Evolutionary conservation across 148 eudicot genomes (phyloP), one percentile per base, ranked within the genome.

Genomic region (Euryodendron excelsum): DNA sequence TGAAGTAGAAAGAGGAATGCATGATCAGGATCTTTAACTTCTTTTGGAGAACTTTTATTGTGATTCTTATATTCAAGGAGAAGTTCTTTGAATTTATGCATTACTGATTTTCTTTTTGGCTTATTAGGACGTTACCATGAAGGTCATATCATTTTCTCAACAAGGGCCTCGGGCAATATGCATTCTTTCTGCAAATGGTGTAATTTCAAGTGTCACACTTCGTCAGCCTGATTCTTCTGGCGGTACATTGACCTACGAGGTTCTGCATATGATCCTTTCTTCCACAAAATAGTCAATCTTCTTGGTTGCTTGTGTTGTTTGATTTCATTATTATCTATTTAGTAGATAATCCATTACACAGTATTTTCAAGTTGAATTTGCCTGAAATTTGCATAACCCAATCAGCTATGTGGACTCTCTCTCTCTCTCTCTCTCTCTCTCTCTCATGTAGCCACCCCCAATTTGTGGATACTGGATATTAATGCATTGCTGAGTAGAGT

Each of bases 181-280:
- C 86, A 89, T 96, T 77, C 89, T 96, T 56, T 96, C 99, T 56
- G 99, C 99, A 70, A 93, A 81, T 75, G 99, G 99, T 56, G 86
- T 87, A 45, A 87, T 96, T 89, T 93, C 97, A 39, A 96, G 96
- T 75, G 99, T 96, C 73, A 93, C 99, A 52, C 97, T 96, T 73
- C 97, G 96, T 21, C 99, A 96, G 77, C 92, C 99, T 53, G 94
- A 91, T 86, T 89, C 98, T 58, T 96, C 99, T 39, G 99, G 99
- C 73, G 99, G 99, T 72, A 96, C 98, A 75, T 83, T 96, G 89
- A 96, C 99, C 66, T 96, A 93, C 76, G 99, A 96, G 99, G 99
- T 96, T 75, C 77, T 66, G 69, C 58, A 74, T 34, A 60, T 65
- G 30, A 61, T 50, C 23, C 56, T 67, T 34, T 68, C 69, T 55